Percentiles rank a stretch among this genome's conserved stretches.
Evolutionary conservation across 1,139 yeast genomes (phyloP).

Genomic region (Sugiyamaella castrensis): DNA sequence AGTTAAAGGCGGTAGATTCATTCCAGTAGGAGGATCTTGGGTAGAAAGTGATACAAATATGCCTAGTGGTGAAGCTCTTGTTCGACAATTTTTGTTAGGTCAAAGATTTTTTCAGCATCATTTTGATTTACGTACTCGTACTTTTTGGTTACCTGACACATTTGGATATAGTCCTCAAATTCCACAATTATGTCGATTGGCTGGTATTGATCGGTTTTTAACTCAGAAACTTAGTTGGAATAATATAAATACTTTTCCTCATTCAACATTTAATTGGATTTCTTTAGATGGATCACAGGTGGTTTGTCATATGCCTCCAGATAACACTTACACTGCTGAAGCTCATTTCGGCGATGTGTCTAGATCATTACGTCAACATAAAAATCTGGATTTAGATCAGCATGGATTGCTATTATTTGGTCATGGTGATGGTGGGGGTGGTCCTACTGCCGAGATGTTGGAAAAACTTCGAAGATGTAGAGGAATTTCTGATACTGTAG

Average conservation of each 20-base stretch:
- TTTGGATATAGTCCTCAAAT: conserved; percentile 95
- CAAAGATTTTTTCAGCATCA: conserved; percentile 78
- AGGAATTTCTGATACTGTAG: conserved; percentile 78
- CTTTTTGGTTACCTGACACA: conserved; percentile 96
- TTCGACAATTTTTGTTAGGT: conserved; percentile 85
- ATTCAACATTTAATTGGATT: conserved; percentile 90
- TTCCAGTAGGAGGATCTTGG: conserved; percentile 97
- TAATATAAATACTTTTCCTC: conserved; percentile 85
- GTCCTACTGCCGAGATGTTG: conserved; percentile 90
- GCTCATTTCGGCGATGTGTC: conserved; percentile 92
- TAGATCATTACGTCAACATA: conserved; percentile 75
- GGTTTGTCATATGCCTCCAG: conserved; percentile 96
- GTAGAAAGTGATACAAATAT: conserved; percentile 95
- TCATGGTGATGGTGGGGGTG: conserved; percentile 98
- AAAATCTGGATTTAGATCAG: conserved; percentile 75
- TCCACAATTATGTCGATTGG: conserved; percentile 85
- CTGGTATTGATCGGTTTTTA: conserved; percentile 78
- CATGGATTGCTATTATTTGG: conserved; percentile 77
- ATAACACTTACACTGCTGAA: conserved; percentile 87
- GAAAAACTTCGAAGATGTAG: conserved; percentile 89
- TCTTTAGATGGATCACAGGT: conserved; percentile 93
- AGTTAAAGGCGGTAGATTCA: conserved; percentile 63
- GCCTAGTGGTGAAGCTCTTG: conserved; percentile 87
- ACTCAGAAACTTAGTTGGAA: conserved; percentile 97
- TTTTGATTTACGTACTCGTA: conserved; percentile 70